Evolutionary conservation across 1,284 basidiomycete genomes (phyloP), one percentile per base, ranked within the genome.

Genomic region (Volvariella surrecta): DNA sequence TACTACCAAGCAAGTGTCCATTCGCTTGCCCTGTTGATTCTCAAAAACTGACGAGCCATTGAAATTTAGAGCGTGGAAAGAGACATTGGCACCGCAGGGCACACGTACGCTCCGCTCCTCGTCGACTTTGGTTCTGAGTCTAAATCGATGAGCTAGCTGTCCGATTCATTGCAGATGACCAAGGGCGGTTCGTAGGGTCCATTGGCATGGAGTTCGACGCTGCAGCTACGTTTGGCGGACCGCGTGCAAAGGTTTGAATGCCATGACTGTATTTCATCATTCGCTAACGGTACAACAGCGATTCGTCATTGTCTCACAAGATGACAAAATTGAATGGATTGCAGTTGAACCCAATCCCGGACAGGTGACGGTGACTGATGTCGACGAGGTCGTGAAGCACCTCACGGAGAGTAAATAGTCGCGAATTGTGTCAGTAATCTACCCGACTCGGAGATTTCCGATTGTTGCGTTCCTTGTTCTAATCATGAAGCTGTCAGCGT

Each of bases 161-260:
- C 15, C 74, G 65, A 38, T 83, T 82, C 61, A 73, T 83, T 50
- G 76, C 80, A 15, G 85, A 89, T 54, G 82, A 88, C 57, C 64
- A 68, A 43, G 81, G 70, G 32, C 60, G 70, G 2, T 78, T 85
- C 55, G 64, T 71, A 22, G 63, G 71, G 10, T 64, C 72, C 2
- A 59, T 83, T 32, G 84, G 84, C 4, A 65, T 87, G 45, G 56
- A 78, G 43, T 77, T 84, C 49, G 82, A 87, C 53, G 82, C 78
- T 1, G 67, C 73, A 4, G 59, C 63, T 2, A 53, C 76, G 20
- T 71, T 89, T 19, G 85, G 84, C 37, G 71, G 68, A 11, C 72
- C 73, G 9, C 79, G 84, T 44, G 67, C 82, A 32, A 80, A 84
- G 74, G 82, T 81, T 46, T 37, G 16, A 13, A 3, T 21, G 11